These are phyloP conservation scores for Syzygium aromaticum DNA, from an alignment of 345 rosid species.

Conservation along the genomic window DNA sequence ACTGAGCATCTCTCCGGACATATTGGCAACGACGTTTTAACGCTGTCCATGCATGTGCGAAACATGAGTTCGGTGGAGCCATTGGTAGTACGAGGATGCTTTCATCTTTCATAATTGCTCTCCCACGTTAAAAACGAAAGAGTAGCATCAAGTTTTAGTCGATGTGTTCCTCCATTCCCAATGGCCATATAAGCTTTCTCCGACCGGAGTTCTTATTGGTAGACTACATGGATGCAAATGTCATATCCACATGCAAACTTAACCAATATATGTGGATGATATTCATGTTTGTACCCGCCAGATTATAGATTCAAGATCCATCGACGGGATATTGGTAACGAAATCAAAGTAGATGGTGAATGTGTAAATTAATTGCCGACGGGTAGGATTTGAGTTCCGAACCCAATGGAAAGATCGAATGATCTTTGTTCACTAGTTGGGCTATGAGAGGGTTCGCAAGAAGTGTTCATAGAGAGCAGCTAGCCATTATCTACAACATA, in stretches of 20 bases:
- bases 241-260: background rate
- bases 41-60: background rate
- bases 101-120: background rate
- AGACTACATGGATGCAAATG: background rate
- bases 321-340: background rate
- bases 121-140: background rate
- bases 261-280: background rate
- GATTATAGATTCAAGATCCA: background rate
- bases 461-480: background rate
- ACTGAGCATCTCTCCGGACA: background rate
- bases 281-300: background rate
- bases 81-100: background rate
- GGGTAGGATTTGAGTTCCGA: background rate
- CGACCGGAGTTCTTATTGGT: background rate
- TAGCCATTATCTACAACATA: background rate
- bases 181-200: background rate
- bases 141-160: background rate
- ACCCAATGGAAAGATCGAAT: background rate
- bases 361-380: background rate
- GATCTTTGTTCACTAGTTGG: background rate
- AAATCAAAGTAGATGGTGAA: background rate
- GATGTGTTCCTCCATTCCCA: background rate
- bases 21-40: background rate
- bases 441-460: background rate
- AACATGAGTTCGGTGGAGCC: background rate